Evolutionary conservation across 345 rosid genomes (phyloP), one percentile per base, ranked within the genome.

Genomic region (Eucalyptus pumila): DNA sequence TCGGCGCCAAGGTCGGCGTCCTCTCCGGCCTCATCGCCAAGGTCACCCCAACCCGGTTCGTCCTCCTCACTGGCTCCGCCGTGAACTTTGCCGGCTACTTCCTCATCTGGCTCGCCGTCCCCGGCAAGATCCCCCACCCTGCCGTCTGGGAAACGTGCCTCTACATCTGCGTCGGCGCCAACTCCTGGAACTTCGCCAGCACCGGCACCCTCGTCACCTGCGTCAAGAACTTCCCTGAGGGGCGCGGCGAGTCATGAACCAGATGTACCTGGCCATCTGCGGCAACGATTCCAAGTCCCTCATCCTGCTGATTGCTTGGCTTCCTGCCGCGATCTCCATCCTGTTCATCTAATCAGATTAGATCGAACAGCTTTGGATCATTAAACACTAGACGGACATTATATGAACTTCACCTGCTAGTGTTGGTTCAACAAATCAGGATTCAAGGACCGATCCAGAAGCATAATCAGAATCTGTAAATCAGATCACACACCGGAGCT

Each of bases 131-230:
- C 51, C 51, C 51, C 76, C 94, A 37, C 86, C 99, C 98, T 6
- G 88, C 86, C 85, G 94, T 97, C 48, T 96, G 98, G 99, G 97
- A 95, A 14, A 96, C 94, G 99, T 96, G 97, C 86, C 60, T 93
- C 37, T 97, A 95, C 90, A 96, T 96, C 56, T 94, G 96, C 76
- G 87, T 96, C 0, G 98, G 98, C 45, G 97, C 97, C 5, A 97
- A 96, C 87, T 96, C 98, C 4, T 96, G 94, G 86, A 97, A 95
- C 80, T 96, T 97, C 76, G 97, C 99, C 51, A 96, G 95, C 54
- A 96, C 99, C 47, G 99, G 99, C 58, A 96, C 98, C 90, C 90
- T 97, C 3, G 98, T 96, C 87, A 96, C 99, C 45, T 95, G 97
- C 90, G 96, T 97, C 8, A 94, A 94, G 90, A 97, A 97, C 62